A percentile compares a stretch with the other conserved stretches of the same genome.
Conservation (phyloP, 1,139 yeast genomes). For the Hansenula sp. region DNA sequence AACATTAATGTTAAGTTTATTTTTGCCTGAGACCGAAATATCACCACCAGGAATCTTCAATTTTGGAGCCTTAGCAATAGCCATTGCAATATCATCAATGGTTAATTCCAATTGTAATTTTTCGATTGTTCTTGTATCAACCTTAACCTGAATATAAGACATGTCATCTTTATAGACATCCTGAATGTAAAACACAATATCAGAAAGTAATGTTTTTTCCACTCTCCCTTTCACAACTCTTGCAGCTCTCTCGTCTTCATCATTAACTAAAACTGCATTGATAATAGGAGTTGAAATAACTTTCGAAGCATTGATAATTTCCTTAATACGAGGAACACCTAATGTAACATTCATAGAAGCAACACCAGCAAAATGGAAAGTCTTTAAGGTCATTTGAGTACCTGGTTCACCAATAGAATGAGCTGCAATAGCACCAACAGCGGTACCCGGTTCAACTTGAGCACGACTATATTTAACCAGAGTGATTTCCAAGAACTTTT, state of each 20-base stretch:
- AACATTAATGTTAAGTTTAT: constrained; percentile 75
- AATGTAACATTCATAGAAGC: constrained; percentile 98
- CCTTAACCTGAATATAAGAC: constrained; percentile 76
- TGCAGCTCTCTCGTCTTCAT: constrained; percentile 94
- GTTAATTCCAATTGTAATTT: constrained; percentile 85
- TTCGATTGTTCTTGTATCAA: constrained; percentile 84
- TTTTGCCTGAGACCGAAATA: constrained; percentile 64
- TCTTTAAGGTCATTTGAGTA: constrained; percentile 97
- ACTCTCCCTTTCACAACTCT: constrained; percentile 97
- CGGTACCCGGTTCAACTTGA: constrained; percentile 97
- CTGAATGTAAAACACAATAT: constrained; percentile 84
- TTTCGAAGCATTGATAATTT: constrained; percentile 95
- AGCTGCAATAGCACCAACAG: constrained; percentile 99
- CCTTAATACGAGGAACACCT: constrained; percentile 99
- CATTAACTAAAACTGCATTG: constrained; percentile 89
- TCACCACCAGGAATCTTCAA: constrained; percentile 75
- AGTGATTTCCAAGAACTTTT: constrained; percentile 72
- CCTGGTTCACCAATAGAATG: constrained; percentile 99
- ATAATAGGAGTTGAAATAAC: constrained; percentile 95
- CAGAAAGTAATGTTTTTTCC: constrained; percentile 86
- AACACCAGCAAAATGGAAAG: constrained; percentile 99
- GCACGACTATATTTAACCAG: constrained; percentile 83
- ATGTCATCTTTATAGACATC: constrained; percentile 85
- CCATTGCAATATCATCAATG: constrained; percentile 80
- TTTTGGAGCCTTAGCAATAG: constrained; percentile 83